Percentiles rank a stretch among this genome's conserved stretches.
These are phyloP conservation scores for Curvularia eragrostidis DNA, from an alignment of 2,329 filamentous ascomycete species.

Conservation along the genomic window DNA sequence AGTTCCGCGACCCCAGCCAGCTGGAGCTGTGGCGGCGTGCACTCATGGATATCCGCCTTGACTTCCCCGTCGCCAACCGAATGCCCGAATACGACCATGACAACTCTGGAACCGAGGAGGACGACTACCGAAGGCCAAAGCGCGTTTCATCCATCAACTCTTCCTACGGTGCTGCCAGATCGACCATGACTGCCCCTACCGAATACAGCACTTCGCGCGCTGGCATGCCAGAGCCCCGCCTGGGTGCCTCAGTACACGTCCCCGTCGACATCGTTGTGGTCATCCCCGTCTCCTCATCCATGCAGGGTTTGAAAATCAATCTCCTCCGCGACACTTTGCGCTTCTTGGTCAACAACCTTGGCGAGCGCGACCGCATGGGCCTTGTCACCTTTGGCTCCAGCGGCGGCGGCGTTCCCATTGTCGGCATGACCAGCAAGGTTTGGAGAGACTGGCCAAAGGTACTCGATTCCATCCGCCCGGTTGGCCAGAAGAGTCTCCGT, in stretches of 20 bases:
- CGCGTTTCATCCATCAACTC: constrained; percentile 84
- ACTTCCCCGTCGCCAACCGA: constrained; percentile 64
- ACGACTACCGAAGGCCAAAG: constrained; percentile 75
- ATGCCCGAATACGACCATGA: constrained; percentile 80
- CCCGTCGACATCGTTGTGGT: constrained; percentile 96
- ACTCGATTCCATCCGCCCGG: constrained; percentile 84
- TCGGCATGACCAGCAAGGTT: constrained; percentile 96
- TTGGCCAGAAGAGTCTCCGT: constrained; percentile 94
- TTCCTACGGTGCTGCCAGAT: constrained; percentile 82
- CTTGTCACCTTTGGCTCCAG: constrained; percentile 96
- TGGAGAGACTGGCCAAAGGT: constrained; percentile 93
- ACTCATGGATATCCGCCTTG: constrained; percentile 79
- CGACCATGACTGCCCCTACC: constrained; percentile 84
- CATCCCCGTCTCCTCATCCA: constrained; percentile 95
- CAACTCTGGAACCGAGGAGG: constrained; percentile 83
- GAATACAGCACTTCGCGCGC: constrained; percentile 79
- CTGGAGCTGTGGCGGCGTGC: constrained; percentile 91
- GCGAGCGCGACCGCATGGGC: constrained; percentile 94
- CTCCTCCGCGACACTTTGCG: constrained; percentile 88
- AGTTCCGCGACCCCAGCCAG: constrained; percentile 83
- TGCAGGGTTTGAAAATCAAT: constrained; percentile 99
- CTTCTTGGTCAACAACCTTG: constrained; percentile 88
- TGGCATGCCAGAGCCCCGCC: constrained; percentile 53
- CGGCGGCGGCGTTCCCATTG: constrained; percentile 88
- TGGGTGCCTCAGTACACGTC: constrained; percentile 73